Conservation (phyloP, 768 basidiomycete species). For the Rhodosporidiobolus odoratus region DNA sequence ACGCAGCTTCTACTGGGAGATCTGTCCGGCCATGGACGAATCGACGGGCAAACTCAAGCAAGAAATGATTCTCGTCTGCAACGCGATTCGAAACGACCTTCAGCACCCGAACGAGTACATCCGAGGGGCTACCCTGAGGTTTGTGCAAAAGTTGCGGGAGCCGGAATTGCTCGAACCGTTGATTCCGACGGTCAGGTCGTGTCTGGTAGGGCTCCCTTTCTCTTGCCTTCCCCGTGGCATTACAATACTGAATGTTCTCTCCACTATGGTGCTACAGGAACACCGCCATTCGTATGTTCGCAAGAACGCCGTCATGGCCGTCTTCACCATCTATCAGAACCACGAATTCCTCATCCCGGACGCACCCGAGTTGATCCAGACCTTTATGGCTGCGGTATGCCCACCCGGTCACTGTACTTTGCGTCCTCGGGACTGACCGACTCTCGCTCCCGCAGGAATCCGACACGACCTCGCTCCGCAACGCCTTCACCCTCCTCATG, state of each 20-base stretch:
- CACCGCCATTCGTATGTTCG: slow-evolving; percentile 96
- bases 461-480: slow-evolving; percentile 92
- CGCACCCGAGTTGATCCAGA: slow-evolving; percentile 89
- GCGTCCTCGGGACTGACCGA: background rate
- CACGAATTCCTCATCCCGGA: slow-evolving; percentile 94
- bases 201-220: slow-evolving; percentile 54
- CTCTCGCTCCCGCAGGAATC: slow-evolving; percentile 54
- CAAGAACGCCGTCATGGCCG: slow-evolving; percentile 95
- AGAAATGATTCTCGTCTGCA: slow-evolving; percentile 99
- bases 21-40: slow-evolving; percentile 96
- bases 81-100: slow-evolving; percentile 95
- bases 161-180: slow-evolving; percentile 91
- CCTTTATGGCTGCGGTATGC: slow-evolving; percentile 76
- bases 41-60: slow-evolving; percentile 87
- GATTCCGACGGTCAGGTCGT: slow-evolving; percentile 84
- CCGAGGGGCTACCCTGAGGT: slow-evolving; percentile 91
- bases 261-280: slow-evolving; percentile 52
- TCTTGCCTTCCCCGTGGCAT: no score
- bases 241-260: no score
- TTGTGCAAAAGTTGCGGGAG: slow-evolving; percentile 91
- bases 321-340: slow-evolving; percentile 88
- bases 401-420: background rate
- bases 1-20: slow-evolving; percentile 85
- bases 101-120: slow-evolving; percentile 99
- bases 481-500: slow-evolving; percentile 92